These are phyloP conservation scores for Hirschfeldia incana DNA, from an alignment of 345 rosid genomes.

Conservation along the genomic window DNA sequence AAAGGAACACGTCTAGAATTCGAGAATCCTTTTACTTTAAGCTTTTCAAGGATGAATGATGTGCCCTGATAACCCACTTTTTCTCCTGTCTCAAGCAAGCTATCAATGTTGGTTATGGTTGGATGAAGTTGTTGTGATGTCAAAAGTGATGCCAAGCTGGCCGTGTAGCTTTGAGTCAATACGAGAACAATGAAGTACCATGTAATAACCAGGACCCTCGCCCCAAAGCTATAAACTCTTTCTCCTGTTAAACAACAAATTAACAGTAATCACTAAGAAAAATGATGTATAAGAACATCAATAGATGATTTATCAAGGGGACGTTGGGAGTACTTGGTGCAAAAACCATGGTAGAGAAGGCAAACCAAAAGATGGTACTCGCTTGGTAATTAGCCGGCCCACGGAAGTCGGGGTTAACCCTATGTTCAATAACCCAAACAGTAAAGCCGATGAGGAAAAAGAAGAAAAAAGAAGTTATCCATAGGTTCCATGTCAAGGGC, in stretches of 20 bases:
- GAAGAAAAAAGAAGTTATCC: too few species aligned
- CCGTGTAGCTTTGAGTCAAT: constrained; percentile 48
- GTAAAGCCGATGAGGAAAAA: too few species aligned
- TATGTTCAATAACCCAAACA: too few species aligned
- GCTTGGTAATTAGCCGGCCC: too few species aligned
- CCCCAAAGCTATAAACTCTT: constrained; percentile 54
- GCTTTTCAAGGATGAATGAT: constrained; percentile 31
- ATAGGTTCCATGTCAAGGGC: too few species aligned
- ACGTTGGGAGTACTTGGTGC: constrained; percentile 35
- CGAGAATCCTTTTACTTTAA: too few species aligned
- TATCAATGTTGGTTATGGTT: constrained; percentile 39
- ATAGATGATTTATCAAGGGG: background rate
- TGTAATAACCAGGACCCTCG: constrained; percentile 49
- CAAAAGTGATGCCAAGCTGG: constrained; percentile 59
- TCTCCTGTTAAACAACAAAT: constrained; percentile 42
- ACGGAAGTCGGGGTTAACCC: too few species aligned
- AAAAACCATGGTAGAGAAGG: constrained; percentile 20
- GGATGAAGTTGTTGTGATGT: constrained; percentile 62
- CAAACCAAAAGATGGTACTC: too few species aligned
- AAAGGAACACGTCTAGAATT: too few species aligned
- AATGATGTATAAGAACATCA: background rate
- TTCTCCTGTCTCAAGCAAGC: constrained; percentile 44
- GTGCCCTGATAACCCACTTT: constrained; percentile 44
- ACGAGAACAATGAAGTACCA: constrained; percentile 77
- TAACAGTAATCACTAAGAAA: background rate